Base-by-base conservation (phyloP, 495 filamentous ascomycete species). In the Daldinia vernicosa region DNA sequence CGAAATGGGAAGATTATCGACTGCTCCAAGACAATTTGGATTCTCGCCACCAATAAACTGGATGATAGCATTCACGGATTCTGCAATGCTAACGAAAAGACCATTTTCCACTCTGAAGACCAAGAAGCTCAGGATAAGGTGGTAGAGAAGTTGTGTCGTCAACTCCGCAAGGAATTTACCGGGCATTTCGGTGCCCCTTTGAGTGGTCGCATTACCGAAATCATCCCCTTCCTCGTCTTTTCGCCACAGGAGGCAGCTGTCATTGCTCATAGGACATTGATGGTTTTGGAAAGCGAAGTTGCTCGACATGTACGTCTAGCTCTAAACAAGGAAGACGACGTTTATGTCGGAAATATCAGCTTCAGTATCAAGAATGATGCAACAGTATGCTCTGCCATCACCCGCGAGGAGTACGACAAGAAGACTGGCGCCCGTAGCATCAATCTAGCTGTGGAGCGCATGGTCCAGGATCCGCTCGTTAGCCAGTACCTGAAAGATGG, bases 391-490 rank as follows among this genome's bases (percentile, higher is more conserved):
- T 54, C 54, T 6, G 37, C 50, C 15, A 60, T 70, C 22, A 56
- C 56, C 15, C n/a, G 43, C 3, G 67, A 65, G 1, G 60, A 60
- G 28, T 70, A 70, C 11, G 67, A 60, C 19, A 65, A 55, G 47
- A 37, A 64, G 45, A 65, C 55, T 6, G 67, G 67, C 28, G 67
- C 67, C 12, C 60, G 67, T 7, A 70, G 67, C 30, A 70, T 70
- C n/a, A n/a, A 14, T 6, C 54, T 40, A 26, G 55, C 45, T 0
- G 55, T 70, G 7, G 61, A 70, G 33, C 19, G 61, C 28, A 19
- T 37, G 7, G 33, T 70, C 27, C 24, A 65, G 37, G 61, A 60
- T 14, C 47, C 54, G 35, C 55, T 70, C 35, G 43, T 64, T 6
- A 60, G 47, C 28, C 43, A 65, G 3, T 70, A 70, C 27, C 37